Evolutionary conservation across 345 rosid species (phyloP), one percentile per base, ranked within the genome.

Genomic region (Durio zibethinus): DNA sequence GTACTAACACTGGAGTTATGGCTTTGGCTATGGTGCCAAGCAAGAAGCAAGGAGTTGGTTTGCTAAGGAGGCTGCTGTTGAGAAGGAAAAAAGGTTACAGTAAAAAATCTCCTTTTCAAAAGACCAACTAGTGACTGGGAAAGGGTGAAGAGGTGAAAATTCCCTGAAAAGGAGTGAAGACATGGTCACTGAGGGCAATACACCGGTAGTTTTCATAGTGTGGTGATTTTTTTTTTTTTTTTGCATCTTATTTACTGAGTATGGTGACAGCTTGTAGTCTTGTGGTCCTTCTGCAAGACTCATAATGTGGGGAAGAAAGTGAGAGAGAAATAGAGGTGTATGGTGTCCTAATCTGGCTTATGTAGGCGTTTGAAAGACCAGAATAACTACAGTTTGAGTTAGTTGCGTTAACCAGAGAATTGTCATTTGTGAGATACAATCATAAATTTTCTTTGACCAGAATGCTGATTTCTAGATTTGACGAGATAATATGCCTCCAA

Each of bases 41-140:
- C 84, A 92, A 89, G 87, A 93, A 82, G 75, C 90, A 84, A 70
- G 90, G 95, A 50, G 56, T 89, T 64, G 87, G 94, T 72, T 87
- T 93, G 25, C 76, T 91, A 15, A 80, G 89, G 87, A 91, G 83
- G 84, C 80, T 94, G 68, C 78, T 94, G 72, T 82, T 89, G 82
- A 84, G 94, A 86, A 91, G 82, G 87, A 92, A 84, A 85, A 90
- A 85, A 79, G 89, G 89, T 77, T 77, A 80, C 61, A 81, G 73
- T 85, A 89, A 86, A 84, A 90, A 84, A 84, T 80, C 82, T 67
- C 78, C 27, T 53, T 80, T 38, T 60, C 81, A 52, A 83, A 72
- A 74, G 78, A 75, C 73, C 81, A 79, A 83, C 60, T 47, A 59
- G 23, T 82, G 79, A 83, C 73, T 45, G 33, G 21, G 52, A 63